Conservation (phyloP, 176 grass and related monocot species). For the Bothriochloa decipiens region DNA sequence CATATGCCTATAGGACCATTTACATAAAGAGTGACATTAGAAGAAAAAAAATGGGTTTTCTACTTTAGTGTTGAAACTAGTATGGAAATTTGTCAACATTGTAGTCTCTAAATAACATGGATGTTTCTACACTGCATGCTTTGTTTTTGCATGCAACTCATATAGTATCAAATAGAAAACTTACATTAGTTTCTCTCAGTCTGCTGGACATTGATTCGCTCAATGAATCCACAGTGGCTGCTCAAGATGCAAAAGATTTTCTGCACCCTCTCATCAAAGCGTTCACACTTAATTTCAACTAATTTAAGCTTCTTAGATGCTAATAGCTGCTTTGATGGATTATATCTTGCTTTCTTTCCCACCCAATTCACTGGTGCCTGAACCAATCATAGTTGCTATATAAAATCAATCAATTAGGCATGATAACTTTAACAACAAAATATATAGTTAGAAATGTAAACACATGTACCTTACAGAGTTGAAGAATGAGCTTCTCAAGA, state of each 20-base stretch:
- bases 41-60: too few relatives aligned
- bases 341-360: not conserved
- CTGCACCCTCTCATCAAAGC: not conserved
- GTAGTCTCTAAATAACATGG: too few relatives aligned
- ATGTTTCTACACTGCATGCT: too few relatives aligned
- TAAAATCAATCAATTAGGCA: not conserved
- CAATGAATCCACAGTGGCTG: not conserved
- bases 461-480: not conserved
- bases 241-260: not conserved
- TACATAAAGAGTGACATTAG: too few relatives aligned
- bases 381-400: not conserved
- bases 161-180: not conserved
- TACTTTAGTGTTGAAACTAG: too few relatives aligned
- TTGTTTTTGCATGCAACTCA: too few relatives aligned
- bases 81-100: too few relatives aligned
- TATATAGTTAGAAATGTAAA: not conserved
- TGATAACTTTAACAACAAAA: not conserved
- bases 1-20: too few relatives aligned
- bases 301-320: not conserved
- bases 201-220: not conserved
- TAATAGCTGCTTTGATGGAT: not conserved
- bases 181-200: not conserved
- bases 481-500: constrained; percentile 35
- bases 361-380: not conserved
- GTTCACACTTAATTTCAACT: not conserved